A percentile compares a stretch with the other conserved stretches of the same genome.
Evolutionary conservation across 371 early-diverging fungal genomes (phyloP).

Genomic region (Apophysomyces elegans): DNA sequence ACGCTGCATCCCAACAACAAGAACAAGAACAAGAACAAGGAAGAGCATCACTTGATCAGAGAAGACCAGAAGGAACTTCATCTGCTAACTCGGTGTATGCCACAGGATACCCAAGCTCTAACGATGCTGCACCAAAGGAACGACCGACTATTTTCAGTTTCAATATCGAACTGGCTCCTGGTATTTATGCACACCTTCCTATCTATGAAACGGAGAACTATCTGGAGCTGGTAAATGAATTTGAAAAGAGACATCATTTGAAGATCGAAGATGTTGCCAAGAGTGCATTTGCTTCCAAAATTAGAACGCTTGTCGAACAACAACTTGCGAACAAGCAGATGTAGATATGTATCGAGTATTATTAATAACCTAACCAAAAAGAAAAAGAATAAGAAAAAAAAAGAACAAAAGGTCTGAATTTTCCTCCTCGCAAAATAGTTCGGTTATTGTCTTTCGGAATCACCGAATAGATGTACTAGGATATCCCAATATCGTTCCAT

Average conservation of each 20-base stretch:
- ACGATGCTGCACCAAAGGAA: slow-evolving; percentile 6
- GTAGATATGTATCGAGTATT: too few relatives aligned
- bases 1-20: too few relatives aligned
- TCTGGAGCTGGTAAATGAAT: slow-evolving; percentile 29
- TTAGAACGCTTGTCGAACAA: slow-evolving; percentile 20
- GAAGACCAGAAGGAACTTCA: slow-evolving; percentile 6
- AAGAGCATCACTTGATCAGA: not conserved
- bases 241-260: slow-evolving; percentile 34
- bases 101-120: not conserved
- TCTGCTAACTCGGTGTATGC: slow-evolving; percentile 20
- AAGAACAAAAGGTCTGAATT: not conserved
- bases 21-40: too few relatives aligned
- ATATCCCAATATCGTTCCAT: too few relatives aligned
- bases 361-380: not conserved
- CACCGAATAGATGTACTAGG: too few relatives aligned
- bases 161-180: slow-evolving; percentile 40
- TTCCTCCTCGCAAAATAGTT: too few relatives aligned
- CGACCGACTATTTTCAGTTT: slow-evolving; percentile 30
- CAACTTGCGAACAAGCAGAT: slow-evolving; percentile 4
- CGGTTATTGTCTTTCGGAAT: too few relatives aligned
- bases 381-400: slow-evolving; percentile 2
- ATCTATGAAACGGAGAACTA: slow-evolving; percentile 38
- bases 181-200: slow-evolving; percentile 32
- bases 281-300: slow-evolving; percentile 29
- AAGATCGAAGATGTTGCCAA: slow-evolving; percentile 28